Conservation (phyloP, 371 early-diverging fungal species). For the Mucor racemosus region DNA sequence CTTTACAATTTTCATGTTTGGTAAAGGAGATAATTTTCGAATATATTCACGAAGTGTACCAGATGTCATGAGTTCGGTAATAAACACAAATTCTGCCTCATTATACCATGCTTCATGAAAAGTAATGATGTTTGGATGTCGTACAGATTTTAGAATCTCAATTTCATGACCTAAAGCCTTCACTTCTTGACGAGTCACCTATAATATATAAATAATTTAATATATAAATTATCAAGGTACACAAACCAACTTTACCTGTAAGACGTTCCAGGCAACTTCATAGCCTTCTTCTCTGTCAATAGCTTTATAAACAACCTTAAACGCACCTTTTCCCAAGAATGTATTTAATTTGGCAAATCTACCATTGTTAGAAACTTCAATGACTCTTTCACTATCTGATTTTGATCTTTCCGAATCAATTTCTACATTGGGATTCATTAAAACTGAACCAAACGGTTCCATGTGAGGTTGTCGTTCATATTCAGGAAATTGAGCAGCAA, state of each 20-base stretch:
- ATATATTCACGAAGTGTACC: slow-evolving; percentile 86
- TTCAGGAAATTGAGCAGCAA: slow-evolving; percentile 43
- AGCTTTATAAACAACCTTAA: slow-evolving; percentile 88
- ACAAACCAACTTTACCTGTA: slow-evolving; percentile 39
- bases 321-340: slow-evolving; percentile 83
- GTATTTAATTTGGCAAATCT: slow-evolving; percentile 73
- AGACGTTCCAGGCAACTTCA: slow-evolving; percentile 91
- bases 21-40: slow-evolving; percentile 68
- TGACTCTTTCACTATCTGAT: slow-evolving; percentile 49
- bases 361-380: slow-evolving; percentile 71
- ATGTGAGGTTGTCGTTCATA: slow-evolving; percentile 34
- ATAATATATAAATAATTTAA: background rate
- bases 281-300: slow-evolving; percentile 85
- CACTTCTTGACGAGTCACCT: slow-evolving; percentile 37
- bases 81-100: slow-evolving; percentile 81
- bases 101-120: slow-evolving; percentile 74
- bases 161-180: slow-evolving; percentile 62
- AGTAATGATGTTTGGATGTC: slow-evolving; percentile 89
- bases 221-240: background rate
- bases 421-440: slow-evolving; percentile 38
- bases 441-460: slow-evolving; percentile 47
- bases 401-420: slow-evolving; percentile 38
- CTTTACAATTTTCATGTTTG: slow-evolving; percentile 80
- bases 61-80: slow-evolving; percentile 94
- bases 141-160: slow-evolving; percentile 74